A percentile compares a stretch with the other conserved stretches of the same genome.
phyloP scores from a whole-genome alignment of 768 basidiomycete genomes.

The Mycena metata region DNA sequence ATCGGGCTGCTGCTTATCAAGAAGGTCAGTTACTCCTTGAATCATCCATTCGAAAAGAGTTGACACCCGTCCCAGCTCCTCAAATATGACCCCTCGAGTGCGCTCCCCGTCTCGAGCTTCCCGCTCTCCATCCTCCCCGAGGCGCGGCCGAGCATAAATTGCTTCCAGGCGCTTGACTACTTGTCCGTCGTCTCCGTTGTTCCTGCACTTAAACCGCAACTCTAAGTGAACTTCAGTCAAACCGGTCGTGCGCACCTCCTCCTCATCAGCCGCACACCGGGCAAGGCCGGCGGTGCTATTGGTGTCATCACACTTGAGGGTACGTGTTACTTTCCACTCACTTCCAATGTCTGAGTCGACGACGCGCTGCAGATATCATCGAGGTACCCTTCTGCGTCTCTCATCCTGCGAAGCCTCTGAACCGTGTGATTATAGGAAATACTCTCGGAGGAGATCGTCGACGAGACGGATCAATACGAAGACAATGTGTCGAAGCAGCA shows the following conservation, averaged over 20 bases:
- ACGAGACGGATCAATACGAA: slow-evolving; percentile 92
- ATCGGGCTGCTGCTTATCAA: slow-evolving; percentile 75
- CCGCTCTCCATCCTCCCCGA: slow-evolving; percentile 89
- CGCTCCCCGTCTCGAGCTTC: slow-evolving; percentile 80
- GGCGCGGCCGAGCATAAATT: slow-evolving; percentile 89
- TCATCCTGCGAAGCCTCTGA: too few relatives aligned
- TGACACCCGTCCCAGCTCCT: slow-evolving; percentile 84
- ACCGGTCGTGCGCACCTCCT: slow-evolving; percentile 95
- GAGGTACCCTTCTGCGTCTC: too few relatives aligned
- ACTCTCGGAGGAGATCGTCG: slow-evolving; percentile 95
- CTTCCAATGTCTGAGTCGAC: too few relatives aligned
- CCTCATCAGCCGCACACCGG: slow-evolving; percentile 87
- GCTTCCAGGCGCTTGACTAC: slow-evolving; percentile 95
- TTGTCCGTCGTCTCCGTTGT: slow-evolving; percentile 63
- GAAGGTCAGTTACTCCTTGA: slow-evolving; percentile 77
- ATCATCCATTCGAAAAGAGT: too few relatives aligned
- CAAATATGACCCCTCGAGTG: slow-evolving; percentile 88
- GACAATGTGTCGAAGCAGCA: slow-evolving; percentile 86
- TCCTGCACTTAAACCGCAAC: background rate
- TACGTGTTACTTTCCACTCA: slow-evolving; percentile 42
- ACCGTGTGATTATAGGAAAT: slow-evolving; percentile 72
- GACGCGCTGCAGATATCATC: too few relatives aligned
- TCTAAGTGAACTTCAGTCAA: slow-evolving; percentile 64
- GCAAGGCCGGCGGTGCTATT: slow-evolving; percentile 84
- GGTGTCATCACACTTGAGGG: slow-evolving; percentile 94